Base-by-base conservation (phyloP, 192 early-diverging fungal species). In the Rhizoclosmatium sp. region DNA sequence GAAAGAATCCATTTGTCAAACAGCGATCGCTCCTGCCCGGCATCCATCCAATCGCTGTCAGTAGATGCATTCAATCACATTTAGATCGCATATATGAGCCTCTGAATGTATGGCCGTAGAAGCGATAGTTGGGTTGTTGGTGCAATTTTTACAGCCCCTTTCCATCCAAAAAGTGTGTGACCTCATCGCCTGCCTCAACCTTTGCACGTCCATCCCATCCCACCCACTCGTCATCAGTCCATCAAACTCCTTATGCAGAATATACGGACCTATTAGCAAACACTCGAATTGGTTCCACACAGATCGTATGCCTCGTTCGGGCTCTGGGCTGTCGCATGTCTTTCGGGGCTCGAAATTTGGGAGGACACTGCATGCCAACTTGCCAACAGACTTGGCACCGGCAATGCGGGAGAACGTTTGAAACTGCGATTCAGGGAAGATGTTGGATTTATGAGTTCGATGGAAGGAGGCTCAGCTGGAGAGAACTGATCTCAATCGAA, bases 161-260 rank as follows among this genome's bases (percentile, higher is more conserved):
- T 56, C 19, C 54, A 56, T 56, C 54, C 54, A 56, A 62, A 62
- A 40, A 31, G 23, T 40, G 60, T 62, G 21, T 31, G 39, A 54
- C 16, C 16, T 54, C 60, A 21, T 19, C 60, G 10, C 60, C 60
- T 19, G 7, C 60, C 60, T 7, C 60, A 40, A 40, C 7, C 19
- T 40, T 7, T 7, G 10, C 7, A 7, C 60, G 39, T 62, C 60
- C 60, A 62, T 62, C 60, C 60, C 60, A 7, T 19, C 60, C 60
- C 60, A 62, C 60, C 4, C 60, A 23, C 14, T 21, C 60, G 21
- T 62, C 60, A 62, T 62, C 60, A 40, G 60, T 21, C 9, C 60
- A 23, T 7, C 4, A 62, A 23, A 62, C 60, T 9, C 60, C 60
- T 62, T 62, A 62, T 62, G 60, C 60, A 62, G 23, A 19, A 62